Percentiles rank a stretch among this genome's conserved stretches.
Conservation (phyloP, 768 basidiomycete genomes). For the Naganishia vaughanmartiniae region DNA sequence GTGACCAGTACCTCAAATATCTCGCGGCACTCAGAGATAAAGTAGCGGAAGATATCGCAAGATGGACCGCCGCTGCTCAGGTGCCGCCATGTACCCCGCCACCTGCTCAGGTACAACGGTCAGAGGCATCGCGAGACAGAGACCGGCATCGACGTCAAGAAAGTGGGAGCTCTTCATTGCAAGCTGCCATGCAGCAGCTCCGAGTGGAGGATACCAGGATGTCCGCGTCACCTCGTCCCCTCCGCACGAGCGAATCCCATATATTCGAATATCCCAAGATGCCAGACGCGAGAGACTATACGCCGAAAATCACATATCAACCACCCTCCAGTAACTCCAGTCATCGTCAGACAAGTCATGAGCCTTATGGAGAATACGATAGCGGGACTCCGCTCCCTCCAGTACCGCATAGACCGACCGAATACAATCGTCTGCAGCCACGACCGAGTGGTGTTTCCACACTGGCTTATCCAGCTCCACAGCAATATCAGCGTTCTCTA, state of each 20-base stretch:
- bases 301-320: neutral
- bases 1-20: neutral
- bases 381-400: neutral
- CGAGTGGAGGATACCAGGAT: neutral
- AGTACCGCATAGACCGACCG: neutral
- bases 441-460: neutral
- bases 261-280: constrained; percentile 21
- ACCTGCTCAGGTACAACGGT: neutral
- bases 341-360: neutral
- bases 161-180: neutral
- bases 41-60: constrained; percentile 12
- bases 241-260: neutral
- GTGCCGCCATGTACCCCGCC: neutral
- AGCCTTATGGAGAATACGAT: neutral
- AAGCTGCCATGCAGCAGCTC: neutral
- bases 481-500: neutral
- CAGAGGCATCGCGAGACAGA: neutral
- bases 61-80: neutral
- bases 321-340: neutral
- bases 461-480: neutral
- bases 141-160: constrained; percentile 15
- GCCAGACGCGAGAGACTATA: constrained; percentile 3
- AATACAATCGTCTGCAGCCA: constrained; percentile 8
- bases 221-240: neutral
- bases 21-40: neutral